These are phyloP conservation scores for Rhododendron molle DNA, from an alignment of 148 eudicot genomes.

Conservation along the genomic window DNA sequence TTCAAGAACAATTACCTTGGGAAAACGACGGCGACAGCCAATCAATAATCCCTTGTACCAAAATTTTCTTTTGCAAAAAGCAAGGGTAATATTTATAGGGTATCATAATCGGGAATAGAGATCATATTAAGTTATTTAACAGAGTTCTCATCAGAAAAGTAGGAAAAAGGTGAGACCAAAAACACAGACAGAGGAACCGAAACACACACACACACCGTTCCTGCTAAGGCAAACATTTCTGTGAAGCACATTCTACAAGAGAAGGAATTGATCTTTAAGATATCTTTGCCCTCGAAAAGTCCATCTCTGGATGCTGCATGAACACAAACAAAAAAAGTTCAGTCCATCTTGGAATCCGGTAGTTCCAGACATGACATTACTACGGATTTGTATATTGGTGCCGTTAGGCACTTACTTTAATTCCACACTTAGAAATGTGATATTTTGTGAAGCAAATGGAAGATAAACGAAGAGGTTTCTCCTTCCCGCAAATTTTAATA, in stretches of 20 bases:
- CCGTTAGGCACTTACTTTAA: not conserved
- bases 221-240: not conserved
- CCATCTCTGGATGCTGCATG: constrained; percentile 77
- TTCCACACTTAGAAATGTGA: not conserved
- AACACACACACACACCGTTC: not conserved
- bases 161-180: not conserved
- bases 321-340: not conserved
- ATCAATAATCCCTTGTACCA: not conserved
- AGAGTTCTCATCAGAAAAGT: not conserved
- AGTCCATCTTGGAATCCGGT: not conserved
- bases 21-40: not conserved
- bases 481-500: not conserved
- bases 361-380: not conserved
- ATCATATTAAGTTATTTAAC: not conserved
- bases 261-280: not conserved
- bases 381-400: not conserved
- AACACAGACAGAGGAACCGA: not conserved
- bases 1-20: not conserved
- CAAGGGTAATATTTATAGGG: not conserved
- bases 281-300: constrained; percentile 56
- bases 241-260: not conserved
- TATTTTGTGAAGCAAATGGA: not conserved
- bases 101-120: not conserved
- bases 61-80: not conserved
- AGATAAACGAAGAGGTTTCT: not conserved